Evolutionary conservation across 129 eudicot species (phyloP).

Genomic region (Saposhnikovia divaricata): DNA sequence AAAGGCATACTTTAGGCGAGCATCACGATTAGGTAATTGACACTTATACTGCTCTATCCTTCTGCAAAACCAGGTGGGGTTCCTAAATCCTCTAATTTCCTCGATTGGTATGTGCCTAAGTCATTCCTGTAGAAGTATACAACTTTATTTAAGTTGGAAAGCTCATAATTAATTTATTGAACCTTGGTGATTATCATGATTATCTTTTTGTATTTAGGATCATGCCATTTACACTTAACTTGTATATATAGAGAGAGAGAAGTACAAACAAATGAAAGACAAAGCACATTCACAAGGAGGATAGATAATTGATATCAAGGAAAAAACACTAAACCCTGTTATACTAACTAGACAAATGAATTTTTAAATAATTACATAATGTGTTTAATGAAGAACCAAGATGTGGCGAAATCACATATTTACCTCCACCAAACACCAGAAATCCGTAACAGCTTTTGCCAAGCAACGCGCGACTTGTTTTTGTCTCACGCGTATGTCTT

Average conservation of each 20-base stretch:
- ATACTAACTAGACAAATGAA: neutral
- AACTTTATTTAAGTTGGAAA: neutral
- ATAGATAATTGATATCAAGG: neutral
- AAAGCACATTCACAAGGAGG: neutral
- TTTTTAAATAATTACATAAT: neutral
- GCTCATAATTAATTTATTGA: neutral
- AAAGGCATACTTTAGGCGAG: neutral
- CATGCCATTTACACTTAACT: neutral
- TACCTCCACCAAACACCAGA: slow-evolving; percentile 73
- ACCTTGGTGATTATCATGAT: neutral
- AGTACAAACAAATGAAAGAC: neutral
- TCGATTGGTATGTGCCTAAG: neutral
- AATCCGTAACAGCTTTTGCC: slow-evolving; percentile 78
- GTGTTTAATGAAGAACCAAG: neutral
- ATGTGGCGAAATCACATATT: neutral
- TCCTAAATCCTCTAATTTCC: neutral
- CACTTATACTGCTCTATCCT: neutral
- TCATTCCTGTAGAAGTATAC: neutral
- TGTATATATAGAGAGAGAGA: too few species aligned
- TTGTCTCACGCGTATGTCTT: slow-evolving; percentile 24
- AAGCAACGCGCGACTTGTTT: slow-evolving; percentile 52
- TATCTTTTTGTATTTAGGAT: neutral
- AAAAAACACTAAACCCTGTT: neutral
- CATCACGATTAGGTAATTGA: neutral
- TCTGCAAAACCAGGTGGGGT: neutral